Conservation (phyloP, 2,329 filamentous ascomycete genomes). For the Penicillium sp. region DNA sequence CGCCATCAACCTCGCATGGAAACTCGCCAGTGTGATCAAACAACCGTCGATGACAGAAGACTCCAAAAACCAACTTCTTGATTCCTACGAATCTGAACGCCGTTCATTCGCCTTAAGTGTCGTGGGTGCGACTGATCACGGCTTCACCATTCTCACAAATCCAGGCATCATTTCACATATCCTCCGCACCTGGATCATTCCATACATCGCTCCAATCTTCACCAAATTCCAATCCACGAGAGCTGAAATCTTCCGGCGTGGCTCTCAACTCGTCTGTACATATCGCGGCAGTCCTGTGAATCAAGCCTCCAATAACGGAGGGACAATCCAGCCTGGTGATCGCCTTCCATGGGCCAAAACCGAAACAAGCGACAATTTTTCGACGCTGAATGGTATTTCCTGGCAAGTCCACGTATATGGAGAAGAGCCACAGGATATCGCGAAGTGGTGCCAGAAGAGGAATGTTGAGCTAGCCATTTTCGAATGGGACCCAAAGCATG, state of each 20-base stretch:
- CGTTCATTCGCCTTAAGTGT: slow-evolving; percentile 52
- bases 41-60: slow-evolving; percentile 26
- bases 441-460: slow-evolving; percentile 30
- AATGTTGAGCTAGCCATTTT: slow-evolving; percentile 26
- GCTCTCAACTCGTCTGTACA: slow-evolving; percentile 49
- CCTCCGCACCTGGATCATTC: slow-evolving; percentile 44
- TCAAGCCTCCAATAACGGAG: slow-evolving; percentile 32
- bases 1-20: slow-evolving; percentile 60
- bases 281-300: slow-evolving; percentile 48
- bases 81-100: slow-evolving; percentile 55
- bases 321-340: slow-evolving; percentile 52
- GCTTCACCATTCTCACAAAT: slow-evolving; percentile 46
- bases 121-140: slow-evolving; percentile 46
- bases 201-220: slow-evolving; percentile 36
- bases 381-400: slow-evolving; percentile 25
- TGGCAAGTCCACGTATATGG: slow-evolving; percentile 42
- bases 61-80: slow-evolving; percentile 47
- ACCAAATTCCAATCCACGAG: slow-evolving; percentile 24
- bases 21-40: slow-evolving; percentile 54
- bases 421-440: slow-evolving; percentile 12
- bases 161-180: slow-evolving; percentile 48
- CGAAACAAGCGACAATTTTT: slow-evolving; percentile 31
- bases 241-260: slow-evolving; percentile 36
- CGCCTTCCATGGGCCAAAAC: slow-evolving; percentile 44
- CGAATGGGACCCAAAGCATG: slow-evolving; percentile 29